Base-by-base conservation (phyloP, 1,284 basidiomycete genomes). In the Apiotrichum akiyoshidainum region DNA sequence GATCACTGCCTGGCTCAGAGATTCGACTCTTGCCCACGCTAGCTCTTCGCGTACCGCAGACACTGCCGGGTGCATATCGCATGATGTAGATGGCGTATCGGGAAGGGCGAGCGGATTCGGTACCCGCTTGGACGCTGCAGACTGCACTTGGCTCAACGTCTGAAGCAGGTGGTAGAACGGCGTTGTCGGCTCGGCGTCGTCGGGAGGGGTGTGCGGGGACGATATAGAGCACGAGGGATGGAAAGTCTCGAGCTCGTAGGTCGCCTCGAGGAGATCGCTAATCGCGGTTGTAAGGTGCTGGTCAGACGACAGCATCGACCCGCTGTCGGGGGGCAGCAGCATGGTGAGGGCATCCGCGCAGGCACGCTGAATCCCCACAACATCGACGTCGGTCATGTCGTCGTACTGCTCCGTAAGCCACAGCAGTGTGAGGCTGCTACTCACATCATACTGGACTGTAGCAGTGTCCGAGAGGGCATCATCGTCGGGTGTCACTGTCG, bases 231-330 rank as follows among this genome's bases (percentile, higher is more conserved):
- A 55, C 8, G 56, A 62, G 5, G 68, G 65, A 17, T 66, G 56
- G 17, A 72, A 60, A 2, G 66, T 59, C 52, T 73, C 74, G 31
- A 76, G 65, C 57, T 74, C 69, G 54, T 74, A 71, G 1, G 68
- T 64, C 2, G 68, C 70, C 39, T 76, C 72, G 7, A 76, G 63
- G 0, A 76, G 64, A 31, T 73, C 72, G 19, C 62, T 67, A 21
- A 76, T 52, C 1, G 68, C 67, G 1, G 53, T 46, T 0, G 70
- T 67, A 12, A 74, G 67, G 34, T 65, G 66, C 5, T 55, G 45
- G 50, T 69, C 64, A 10, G 45, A 54, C 46, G 26, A 35, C 33
- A 26, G 12, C 52, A 6, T 6, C 19, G n/a, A 22, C 41, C 37
- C 11, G 37, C 40, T 31, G 54, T 53, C 50, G 39, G 40, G 39